Conservation (phyloP, 2,329 filamentous ascomycete species). For the Ophiocordyceps robertsii region DNA sequence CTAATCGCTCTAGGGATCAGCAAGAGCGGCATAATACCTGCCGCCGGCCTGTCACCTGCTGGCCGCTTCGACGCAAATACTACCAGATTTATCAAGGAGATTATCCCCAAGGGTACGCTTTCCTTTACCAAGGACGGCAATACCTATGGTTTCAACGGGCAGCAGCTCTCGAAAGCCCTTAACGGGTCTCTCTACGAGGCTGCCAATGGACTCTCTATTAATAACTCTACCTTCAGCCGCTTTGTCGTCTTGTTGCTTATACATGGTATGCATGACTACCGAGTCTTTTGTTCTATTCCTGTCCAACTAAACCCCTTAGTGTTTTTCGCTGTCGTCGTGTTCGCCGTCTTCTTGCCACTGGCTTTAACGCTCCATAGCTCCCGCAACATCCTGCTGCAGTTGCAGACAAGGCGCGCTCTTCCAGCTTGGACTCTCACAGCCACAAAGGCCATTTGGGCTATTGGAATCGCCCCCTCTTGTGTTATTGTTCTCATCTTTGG, state of each 20-base stretch:
- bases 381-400: constrained; percentile 12
- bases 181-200: constrained; percentile 5
- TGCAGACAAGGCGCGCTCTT: constrained; percentile 9
- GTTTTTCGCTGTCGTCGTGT: constrained; percentile 8
- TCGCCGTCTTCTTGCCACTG: constrained; percentile 13
- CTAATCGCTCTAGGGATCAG: constrained; percentile 13
- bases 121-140: constrained; percentile 13
- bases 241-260: constrained; percentile 1
- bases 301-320: background rate
- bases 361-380: constrained; percentile 13
- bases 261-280: constrained; percentile 1
- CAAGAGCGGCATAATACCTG: constrained; percentile 9
- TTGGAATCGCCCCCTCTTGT: constrained; percentile 11
- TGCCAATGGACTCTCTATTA: background rate
- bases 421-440: constrained; percentile 9
- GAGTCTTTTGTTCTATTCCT: background rate
- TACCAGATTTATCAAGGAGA: background rate
- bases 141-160: constrained; percentile 13
- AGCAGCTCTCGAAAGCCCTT: constrained; percentile 7
- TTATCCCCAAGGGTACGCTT: constrained; percentile 9
- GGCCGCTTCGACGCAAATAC: constrained; percentile 4
- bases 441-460: constrained; percentile 12
- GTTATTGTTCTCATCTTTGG: constrained; percentile 15
- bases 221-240: background rate
- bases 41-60: too few relatives aligned